Base-by-base conservation (phyloP, 2,329 filamentous ascomycete genomes). In the Diaporthe vaccinii region DNA sequence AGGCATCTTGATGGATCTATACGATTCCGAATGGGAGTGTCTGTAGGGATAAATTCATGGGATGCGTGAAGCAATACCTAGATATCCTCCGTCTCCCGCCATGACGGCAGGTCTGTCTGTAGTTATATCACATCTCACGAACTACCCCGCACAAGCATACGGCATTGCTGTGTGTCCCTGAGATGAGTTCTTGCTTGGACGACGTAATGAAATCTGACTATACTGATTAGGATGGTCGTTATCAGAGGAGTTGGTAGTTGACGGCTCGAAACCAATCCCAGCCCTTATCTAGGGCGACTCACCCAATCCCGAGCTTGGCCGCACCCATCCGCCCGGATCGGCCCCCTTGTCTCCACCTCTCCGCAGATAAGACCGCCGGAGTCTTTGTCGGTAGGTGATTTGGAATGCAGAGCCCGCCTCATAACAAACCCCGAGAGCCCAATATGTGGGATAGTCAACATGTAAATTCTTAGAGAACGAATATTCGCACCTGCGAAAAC, bases 131-230 rank as follows among this genome's bases (percentile, higher is more conserved):
- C 34, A 62, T 65, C 34, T 55, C 31, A 57, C n/a, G 44, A 49
- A 53, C 74, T 76, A 75, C 75, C 75, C 75, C 75, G 75, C 75
- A 76, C 62, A 70, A 20, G 22, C 39, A 55, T 68, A 53, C 73
- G 67, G 70, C 55, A 68, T 34, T 72, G 41, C 39, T 59, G 25
- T 61, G 22, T 51, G 22, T 61, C 49, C 14, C 36, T 51, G 55
- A 51, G 58, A 57, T 57, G 71, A 55, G 20, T 5, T 7, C 58
- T 73, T 36, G 22, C 58, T 57, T 58, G 25, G 59, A 75, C 69
- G 75, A 76, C 72, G 75, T 76, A 76, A 76, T 76, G 46, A 57
- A 12, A 44, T 67, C 74, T 25, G 34, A 31, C 34, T 72, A 46
- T 12, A 39, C 65, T 55, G 59, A 73, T 68, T 39, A 62, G 44